Percentiles rank a stretch among this genome's conserved stretches.
Conservation (phyloP, 495 filamentous ascomycete genomes). For the Chaetomidium leptoderma region DNA sequence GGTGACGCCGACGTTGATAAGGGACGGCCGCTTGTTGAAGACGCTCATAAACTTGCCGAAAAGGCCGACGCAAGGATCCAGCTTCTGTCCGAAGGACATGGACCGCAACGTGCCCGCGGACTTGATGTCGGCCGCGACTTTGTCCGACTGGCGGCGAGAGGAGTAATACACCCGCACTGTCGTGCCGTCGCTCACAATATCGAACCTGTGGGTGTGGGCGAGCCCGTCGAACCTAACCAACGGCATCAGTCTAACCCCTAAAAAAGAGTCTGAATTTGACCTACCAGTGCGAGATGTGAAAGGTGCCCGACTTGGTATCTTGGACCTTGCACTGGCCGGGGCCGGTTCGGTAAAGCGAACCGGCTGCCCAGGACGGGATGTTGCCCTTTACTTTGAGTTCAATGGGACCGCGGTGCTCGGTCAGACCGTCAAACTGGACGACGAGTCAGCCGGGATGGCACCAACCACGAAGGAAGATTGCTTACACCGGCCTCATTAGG, state of each 20-base stretch:
- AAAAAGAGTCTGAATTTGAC: too few species aligned
- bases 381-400: conserved; percentile 37
- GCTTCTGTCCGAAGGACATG: conserved; percentile 58
- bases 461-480: not conserved
- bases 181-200: conserved; percentile 44
- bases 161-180: conserved; percentile 58
- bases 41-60: conserved; percentile 62
- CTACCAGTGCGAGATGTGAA: conserved; percentile 62
- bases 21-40: conserved; percentile 38
- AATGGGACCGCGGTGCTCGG: conserved; percentile 44
- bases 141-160: conserved; percentile 60
- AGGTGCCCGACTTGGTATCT: conserved; percentile 51
- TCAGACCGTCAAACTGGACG: conserved; percentile 43
- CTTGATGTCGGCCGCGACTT: conserved; percentile 50
- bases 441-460: not conserved
- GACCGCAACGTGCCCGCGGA: conserved; percentile 44
- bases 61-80: conserved; percentile 64
- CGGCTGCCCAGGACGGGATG: conserved; percentile 47
- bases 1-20: conserved; percentile 59
- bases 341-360: conserved; percentile 68
- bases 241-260: too few species aligned
- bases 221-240: conserved; percentile 86
- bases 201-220: conserved; percentile 68
- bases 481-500: conserved; percentile 46
- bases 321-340: conserved; percentile 58